Conservation (phyloP, 2,329 filamentous ascomycete species). For the Arthrobotrys pseudoclavata region DNA sequence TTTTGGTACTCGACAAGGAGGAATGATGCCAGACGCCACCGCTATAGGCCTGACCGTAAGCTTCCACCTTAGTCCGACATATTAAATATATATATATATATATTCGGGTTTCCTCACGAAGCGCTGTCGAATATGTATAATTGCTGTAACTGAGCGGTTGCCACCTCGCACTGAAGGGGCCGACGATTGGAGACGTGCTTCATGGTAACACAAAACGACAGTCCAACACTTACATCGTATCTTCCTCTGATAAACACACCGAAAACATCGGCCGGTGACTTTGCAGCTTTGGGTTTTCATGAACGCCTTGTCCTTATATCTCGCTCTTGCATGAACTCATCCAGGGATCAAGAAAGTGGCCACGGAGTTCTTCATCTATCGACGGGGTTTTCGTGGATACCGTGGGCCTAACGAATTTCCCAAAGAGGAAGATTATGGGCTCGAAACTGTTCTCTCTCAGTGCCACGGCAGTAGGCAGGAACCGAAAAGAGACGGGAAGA, state of each 20-base stretch:
- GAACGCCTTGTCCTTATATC: neutral
- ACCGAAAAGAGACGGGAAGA: constrained; percentile 9
- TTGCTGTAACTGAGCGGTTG: neutral
- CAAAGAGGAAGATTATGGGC: constrained; percentile 17
- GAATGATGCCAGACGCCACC: neutral
- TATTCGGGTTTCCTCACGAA: neutral
- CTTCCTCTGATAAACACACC: neutral
- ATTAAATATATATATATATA: constrained; percentile 9
- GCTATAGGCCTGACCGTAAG: neutral
- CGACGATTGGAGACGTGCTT: constrained; percentile 12
- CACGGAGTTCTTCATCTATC: constrained; percentile 17
- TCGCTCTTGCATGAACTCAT: constrained; percentile 21
- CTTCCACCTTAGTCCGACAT: constrained; percentile 3
- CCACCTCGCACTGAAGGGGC: constrained; percentile 6
- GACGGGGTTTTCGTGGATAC: constrained; percentile 17
- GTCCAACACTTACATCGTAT: constrained; percentile 13
- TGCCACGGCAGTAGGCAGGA: constrained; percentile 27
- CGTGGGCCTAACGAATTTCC: neutral
- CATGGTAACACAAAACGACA: constrained; percentile 14
- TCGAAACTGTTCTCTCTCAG: constrained; percentile 2
- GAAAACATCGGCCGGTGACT: constrained; percentile 4
- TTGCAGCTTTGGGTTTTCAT: neutral
- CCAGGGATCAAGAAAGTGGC: constrained; percentile 19
- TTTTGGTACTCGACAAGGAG: constrained; percentile 1
- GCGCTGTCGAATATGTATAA: neutral